A percentile compares a stretch with the other conserved stretches of the same genome.
Conservation (phyloP, 371 early-diverging fungal genomes). For the Thermomucor indicae-seudaticae region DNA sequence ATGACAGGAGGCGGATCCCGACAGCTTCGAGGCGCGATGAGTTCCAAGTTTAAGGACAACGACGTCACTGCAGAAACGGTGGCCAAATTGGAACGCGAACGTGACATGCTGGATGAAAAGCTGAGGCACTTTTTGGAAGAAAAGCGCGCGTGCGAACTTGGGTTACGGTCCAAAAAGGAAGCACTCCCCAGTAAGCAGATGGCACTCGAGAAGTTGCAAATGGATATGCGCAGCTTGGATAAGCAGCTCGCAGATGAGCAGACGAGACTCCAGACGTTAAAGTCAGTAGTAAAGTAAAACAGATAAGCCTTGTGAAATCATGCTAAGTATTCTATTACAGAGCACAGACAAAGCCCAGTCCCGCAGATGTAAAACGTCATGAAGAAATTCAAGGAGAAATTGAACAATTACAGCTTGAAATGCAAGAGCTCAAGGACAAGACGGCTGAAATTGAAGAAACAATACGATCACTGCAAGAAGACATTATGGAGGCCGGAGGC, state of each 20-base stretch:
- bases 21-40: conserved; percentile 80
- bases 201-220: conserved; percentile 65
- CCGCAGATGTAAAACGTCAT: conserved; percentile 41
- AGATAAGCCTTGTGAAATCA: too few species aligned
- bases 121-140: conserved; percentile 46
- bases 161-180: conserved; percentile 48
- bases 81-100: conserved; percentile 51
- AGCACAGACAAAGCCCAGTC: conserved; percentile 38
- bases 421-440: conserved; percentile 35
- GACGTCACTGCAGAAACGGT: conserved; percentile 58
- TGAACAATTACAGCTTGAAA: conserved; percentile 34
- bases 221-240: conserved; percentile 66
- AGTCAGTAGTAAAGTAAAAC: too few species aligned
- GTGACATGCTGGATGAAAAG: conserved; percentile 55
- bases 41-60: conserved; percentile 63
- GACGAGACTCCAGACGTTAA: conserved; percentile 48
- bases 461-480: conserved; percentile 74
- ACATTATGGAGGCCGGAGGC: conserved; percentile 91
- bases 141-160: conserved; percentile 47
- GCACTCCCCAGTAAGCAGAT: conserved; percentile 64
- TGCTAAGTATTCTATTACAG: too few species aligned
- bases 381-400: conserved; percentile 37
- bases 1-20: conserved; percentile 95
- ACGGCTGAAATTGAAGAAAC: conserved; percentile 54
- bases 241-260: conserved; percentile 62